Evolutionary conservation across 169 alveolate species (phyloP).

Genomic region (Theileria annulata): DNA sequence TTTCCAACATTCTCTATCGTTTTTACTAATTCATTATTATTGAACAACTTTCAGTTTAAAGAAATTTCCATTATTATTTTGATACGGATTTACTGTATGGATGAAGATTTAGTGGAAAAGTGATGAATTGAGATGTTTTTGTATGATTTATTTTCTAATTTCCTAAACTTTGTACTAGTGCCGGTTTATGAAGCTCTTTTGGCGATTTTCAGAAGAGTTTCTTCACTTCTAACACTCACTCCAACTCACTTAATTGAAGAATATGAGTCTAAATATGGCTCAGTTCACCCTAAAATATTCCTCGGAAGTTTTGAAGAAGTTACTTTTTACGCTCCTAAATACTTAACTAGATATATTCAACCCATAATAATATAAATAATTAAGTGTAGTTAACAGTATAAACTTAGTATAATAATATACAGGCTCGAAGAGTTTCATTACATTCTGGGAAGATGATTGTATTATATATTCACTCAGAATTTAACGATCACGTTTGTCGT

Average conservation of each 20-base stretch:
- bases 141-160: not conserved
- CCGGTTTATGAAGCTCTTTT: conserved; percentile 1
- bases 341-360: not conserved
- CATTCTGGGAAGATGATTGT: conserved; percentile 42
- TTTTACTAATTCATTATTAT: not conserved
- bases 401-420: not conserved
- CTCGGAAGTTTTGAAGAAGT: conserved; percentile 49
- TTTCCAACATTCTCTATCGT: not conserved
- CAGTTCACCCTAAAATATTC: conserved; percentile 54
- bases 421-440: conserved; percentile 43
- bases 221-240: conserved; percentile 10
- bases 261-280: conserved; percentile 41
- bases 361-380: not conserved
- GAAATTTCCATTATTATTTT: not conserved
- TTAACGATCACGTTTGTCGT: not conserved
- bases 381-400: too few species aligned
- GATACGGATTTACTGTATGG: not conserved
- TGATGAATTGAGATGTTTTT: not conserved
- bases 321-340: not conserved
- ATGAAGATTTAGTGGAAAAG: not conserved
- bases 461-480: conserved; percentile 31
- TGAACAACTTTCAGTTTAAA: not conserved
- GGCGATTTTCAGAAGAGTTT: not conserved
- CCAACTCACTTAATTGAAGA: conserved; percentile 5
- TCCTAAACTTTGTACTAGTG: not conserved